Evolutionary conservation across 2,329 filamentous ascomycete genomes (phyloP), one percentile per base, ranked within the genome.

Genomic region (Fusarium sp.): DNA sequence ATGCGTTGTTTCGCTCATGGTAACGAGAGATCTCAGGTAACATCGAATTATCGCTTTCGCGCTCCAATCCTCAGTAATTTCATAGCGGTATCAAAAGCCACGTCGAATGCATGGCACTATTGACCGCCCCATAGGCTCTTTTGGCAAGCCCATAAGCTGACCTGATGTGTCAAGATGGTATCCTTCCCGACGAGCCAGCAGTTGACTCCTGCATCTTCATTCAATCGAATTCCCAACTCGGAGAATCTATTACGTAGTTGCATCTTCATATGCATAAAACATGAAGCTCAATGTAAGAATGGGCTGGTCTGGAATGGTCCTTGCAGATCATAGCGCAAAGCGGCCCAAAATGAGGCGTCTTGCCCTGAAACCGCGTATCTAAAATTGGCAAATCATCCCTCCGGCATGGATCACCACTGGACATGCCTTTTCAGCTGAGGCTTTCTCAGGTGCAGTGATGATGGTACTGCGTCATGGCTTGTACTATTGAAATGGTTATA

Each of bases 401-500:
- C 13, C 2, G 22, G 47, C 39, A 44, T 47, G 31, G 52, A 69
- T 59, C 46, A 41, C 38, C 44, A 29, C 31, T 27, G 31, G 53
- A 42, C 41, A 52, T 38, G 8, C 29, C 22, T 33, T 46, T 38
- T 42, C 65, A 59, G 53, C 47, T 45, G 17, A 38, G 38, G 52
- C 25, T 33, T 22, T 44, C 35, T 39, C 3, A n/a, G 14, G n/a
- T 22, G 6, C 22, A 18, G 11, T 38, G 46, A 69, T 42, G 27
- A 45, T 14, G 17, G 6, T 14, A 9, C 33, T 60, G 47, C 65
- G 65, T 57, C 65, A 70, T 70, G 18, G 35, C 46, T 52, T 65
- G 41, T 55, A 29, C 45, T 55, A 41, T 61, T 25, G 9, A 45
- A 52, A 44, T 52, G 7, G 41, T 53, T 56, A 72, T 73, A 72